Conservation (phyloP, 2,329 filamentous ascomycete species). For the Venturia oleaginea region DNA sequence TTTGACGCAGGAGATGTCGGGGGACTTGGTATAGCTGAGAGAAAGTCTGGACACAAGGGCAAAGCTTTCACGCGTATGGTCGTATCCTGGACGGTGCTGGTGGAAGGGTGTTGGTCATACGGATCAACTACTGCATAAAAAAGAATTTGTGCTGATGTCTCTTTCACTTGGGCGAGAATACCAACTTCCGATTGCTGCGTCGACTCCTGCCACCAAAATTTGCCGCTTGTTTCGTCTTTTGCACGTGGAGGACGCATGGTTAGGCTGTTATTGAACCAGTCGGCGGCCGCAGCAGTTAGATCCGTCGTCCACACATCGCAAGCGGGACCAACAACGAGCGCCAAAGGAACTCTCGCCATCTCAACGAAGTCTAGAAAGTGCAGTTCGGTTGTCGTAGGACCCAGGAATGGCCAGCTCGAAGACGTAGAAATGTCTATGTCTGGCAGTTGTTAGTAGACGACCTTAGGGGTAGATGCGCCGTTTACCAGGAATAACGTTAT, state of each 20-base stretch:
- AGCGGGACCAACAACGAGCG: conserved; percentile 29
- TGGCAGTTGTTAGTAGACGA: neutral
- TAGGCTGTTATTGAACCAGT: conserved; percentile 32
- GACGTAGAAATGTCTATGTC: neutral
- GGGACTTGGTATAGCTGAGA: conserved; percentile 23
- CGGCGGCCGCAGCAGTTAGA: conserved; percentile 26
- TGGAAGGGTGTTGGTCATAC: conserved; percentile 20
- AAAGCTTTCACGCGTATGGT: conserved; percentile 30
- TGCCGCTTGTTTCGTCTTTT: neutral
- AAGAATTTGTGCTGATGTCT: conserved; percentile 32
- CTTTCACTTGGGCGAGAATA: conserved; percentile 27
- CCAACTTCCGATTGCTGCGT: conserved; percentile 32
- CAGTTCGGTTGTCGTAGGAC: neutral
- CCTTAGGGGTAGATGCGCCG: neutral
- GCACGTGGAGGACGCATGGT: conserved; percentile 19
- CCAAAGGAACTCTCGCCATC: conserved; percentile 30
- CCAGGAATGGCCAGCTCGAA: neutral
- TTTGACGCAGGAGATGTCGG: conserved; percentile 9
- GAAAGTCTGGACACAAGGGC: conserved; percentile 35
- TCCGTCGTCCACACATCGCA: conserved; percentile 30
- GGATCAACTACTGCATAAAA: conserved; percentile 33
- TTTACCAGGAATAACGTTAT: neutral
- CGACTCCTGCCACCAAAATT: conserved; percentile 30
- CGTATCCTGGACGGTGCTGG: conserved; percentile 18
- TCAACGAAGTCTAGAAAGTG: conserved; percentile 24